phyloP scores from a whole-genome alignment of 208 protist species.

The Trypanosoma vivax region DNA sequence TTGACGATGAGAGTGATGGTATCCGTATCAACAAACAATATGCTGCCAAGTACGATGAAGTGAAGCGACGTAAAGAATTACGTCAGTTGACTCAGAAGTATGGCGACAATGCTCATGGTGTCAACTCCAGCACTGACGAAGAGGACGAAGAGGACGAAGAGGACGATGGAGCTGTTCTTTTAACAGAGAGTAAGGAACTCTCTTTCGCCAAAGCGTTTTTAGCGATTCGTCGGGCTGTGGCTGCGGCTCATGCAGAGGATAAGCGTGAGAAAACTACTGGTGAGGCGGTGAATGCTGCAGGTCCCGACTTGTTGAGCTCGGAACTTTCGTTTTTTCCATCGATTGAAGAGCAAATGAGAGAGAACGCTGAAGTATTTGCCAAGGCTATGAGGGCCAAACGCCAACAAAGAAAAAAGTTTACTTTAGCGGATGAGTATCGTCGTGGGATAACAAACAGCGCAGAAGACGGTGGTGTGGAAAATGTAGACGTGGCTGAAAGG shows the following conservation, averaged over 20 bases:
- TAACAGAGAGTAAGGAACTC: slow-evolving; percentile 74
- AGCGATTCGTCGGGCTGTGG: slow-evolving; percentile 60
- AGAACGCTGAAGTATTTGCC: slow-evolving; percentile 56
- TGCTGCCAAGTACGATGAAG: slow-evolving; percentile 77
- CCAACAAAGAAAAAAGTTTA: slow-evolving; percentile 31
- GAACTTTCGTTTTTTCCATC: slow-evolving; percentile 63
- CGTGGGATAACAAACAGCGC: slow-evolving; percentile 43
- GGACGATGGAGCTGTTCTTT: slow-evolving; percentile 75
- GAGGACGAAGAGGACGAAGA: slow-evolving; percentile 71
- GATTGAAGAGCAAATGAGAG: slow-evolving; percentile 57
- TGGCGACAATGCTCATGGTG: slow-evolving; percentile 35
- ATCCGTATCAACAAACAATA: slow-evolving; percentile 76
- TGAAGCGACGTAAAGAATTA: slow-evolving; percentile 86
- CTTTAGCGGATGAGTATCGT: slow-evolving; percentile 76
- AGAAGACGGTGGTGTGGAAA: slow-evolving; percentile 17
- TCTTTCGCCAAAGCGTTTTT: slow-evolving; percentile 77
- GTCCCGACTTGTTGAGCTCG: slow-evolving; percentile 10
- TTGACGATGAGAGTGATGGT: slow-evolving; percentile 12
- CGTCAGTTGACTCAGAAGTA: slow-evolving; percentile 83
- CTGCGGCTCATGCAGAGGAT: slow-evolving; percentile 1
- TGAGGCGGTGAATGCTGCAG: slow-evolving; percentile 6
- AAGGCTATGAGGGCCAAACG: slow-evolving; percentile 35
- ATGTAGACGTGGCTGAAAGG: slow-evolving; percentile 9
- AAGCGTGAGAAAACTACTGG: not conserved
- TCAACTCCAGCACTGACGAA: slow-evolving; percentile 27